These are phyloP conservation scores for Discostella stelligera DNA, from an alignment of 352 stramenopile genomes.

Conservation along the genomic window DNA sequence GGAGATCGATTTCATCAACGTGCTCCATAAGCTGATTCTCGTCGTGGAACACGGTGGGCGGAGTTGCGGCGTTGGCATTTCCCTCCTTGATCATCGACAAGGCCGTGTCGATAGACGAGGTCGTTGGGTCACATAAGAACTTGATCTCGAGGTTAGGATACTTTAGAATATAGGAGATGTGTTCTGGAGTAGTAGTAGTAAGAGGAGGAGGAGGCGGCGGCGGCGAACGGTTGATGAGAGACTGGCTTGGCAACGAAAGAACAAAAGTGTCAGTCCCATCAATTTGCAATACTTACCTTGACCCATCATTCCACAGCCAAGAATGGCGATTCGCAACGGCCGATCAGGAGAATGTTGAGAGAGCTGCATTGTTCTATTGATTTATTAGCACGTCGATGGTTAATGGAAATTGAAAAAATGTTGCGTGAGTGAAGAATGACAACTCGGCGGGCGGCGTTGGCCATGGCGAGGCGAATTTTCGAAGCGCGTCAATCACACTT, in stretches of 20 bases:
- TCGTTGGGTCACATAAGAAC: constrained; percentile 72
- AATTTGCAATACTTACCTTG: neutral
- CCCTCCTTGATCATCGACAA: constrained; percentile 52
- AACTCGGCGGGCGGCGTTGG: too few species aligned
- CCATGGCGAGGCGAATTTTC: too few species aligned
- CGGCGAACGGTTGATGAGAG: neutral
- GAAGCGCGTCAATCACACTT: neutral
- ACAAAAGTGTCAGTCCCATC: constrained; percentile 16
- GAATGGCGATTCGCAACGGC: constrained; percentile 52
- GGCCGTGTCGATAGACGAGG: constrained; percentile 52
- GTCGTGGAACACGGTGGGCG: constrained; percentile 35
- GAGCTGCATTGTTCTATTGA: neutral
- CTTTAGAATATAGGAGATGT: constrained; percentile 72
- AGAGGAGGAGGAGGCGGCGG: constrained; percentile 17
- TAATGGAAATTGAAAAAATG: too few species aligned
- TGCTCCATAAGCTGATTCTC: constrained; percentile 63
- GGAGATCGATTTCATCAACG: constrained; percentile 67
- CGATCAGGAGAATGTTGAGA: constrained; percentile 10
- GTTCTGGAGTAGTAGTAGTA: too few species aligned
- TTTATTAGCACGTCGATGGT: neutral
- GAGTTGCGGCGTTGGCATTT: constrained; percentile 9
- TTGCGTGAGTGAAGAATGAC: too few species aligned
- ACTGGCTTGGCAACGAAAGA: neutral
- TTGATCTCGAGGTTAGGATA: constrained; percentile 66
- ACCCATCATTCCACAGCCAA: constrained; percentile 72